Evolutionary conservation across 192 early-diverging fungal species (phyloP), one percentile per base, ranked within the genome.

Genomic region (Mortierella hygrophila): DNA sequence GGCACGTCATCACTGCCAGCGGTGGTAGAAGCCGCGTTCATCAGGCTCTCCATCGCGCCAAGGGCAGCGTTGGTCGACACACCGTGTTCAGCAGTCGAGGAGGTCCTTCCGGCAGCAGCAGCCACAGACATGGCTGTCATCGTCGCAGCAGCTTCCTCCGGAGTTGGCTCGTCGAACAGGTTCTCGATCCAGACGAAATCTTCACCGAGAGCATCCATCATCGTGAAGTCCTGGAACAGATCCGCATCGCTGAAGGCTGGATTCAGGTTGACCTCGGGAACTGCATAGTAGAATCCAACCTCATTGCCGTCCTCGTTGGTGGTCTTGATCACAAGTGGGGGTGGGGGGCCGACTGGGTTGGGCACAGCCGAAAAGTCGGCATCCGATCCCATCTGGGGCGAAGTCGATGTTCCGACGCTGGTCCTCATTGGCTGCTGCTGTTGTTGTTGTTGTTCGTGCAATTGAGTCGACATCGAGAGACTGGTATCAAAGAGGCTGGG

Each of bases 161-260:
- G 79, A 0, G 78, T 74, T 4, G 79, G 84, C 7, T 86, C 84
- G 16, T 86, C 84, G 77, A 86, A 86, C 79, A 86, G 20, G 41
- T 86, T 81, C 75, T 86, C 79, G 54, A 86, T 81, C 84, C 84
- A 86, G 10, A 86, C 84, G 74, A 86, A 86, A 63, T 86, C 79
- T 60, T 86, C 84, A 20, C 84, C 83, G 0, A 85, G 70, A 32
- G 83, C 70, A 76, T 85, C 83, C 83, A 85, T 80, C 78, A 85
- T 85, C 3, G 82, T 85, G 41, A 85, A 86, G 68, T 86, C 84
- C 11, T 86, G 78, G 76, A 86, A 86, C 16, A 86, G 63, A 44
- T 86, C 84, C 13, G 84, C 78, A 41, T 86, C 84, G 16, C 72
- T 86, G 72, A 78, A 81, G 23, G 78, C 84, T 26, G 84, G 84